phyloP scores from a whole-genome alignment of 73 alveolate species.

The Durusdinium trenchii region DNA sequence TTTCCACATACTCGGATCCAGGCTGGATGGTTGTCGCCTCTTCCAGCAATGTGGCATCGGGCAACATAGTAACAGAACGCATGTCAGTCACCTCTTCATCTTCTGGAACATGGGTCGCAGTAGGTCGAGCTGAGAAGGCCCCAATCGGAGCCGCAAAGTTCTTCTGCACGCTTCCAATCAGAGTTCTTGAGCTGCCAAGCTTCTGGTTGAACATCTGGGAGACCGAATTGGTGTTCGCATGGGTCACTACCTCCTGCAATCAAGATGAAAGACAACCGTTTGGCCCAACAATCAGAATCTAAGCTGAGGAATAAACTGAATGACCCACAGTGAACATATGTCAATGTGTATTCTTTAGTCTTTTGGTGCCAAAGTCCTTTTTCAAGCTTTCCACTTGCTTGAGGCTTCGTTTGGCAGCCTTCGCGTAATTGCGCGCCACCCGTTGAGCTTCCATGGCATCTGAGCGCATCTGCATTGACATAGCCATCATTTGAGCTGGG shows the following conservation, averaged over 20 bases:
- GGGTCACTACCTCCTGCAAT: background rate
- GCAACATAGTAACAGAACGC: no score
- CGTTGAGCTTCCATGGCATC: background rate
- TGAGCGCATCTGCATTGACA: background rate
- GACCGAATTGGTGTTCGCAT: background rate
- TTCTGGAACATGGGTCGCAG: background rate
- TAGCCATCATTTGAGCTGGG: background rate
- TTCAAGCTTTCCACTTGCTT: background rate
- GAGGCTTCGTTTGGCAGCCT: slow-evolving; percentile 16
- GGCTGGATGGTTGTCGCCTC: background rate
- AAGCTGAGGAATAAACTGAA: no score
- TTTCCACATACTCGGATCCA: background rate
- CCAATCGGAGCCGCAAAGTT: background rate
- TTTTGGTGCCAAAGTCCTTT: no score
- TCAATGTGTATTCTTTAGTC: no score
- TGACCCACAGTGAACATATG: no score
- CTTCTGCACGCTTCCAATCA: background rate
- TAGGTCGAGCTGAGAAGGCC: slow-evolving; percentile 2
- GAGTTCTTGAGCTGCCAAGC: background rate
- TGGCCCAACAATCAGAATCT: no score
- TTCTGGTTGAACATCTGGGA: background rate
- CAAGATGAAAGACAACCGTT: no score
- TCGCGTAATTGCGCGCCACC: slow-evolving; percentile 29
- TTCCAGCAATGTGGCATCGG: background rate
- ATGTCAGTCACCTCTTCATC: no score